These are phyloP conservation scores for Candida smagusa DNA, from an alignment of 1,139 yeast genomes.

Conservation along the genomic window DNA sequence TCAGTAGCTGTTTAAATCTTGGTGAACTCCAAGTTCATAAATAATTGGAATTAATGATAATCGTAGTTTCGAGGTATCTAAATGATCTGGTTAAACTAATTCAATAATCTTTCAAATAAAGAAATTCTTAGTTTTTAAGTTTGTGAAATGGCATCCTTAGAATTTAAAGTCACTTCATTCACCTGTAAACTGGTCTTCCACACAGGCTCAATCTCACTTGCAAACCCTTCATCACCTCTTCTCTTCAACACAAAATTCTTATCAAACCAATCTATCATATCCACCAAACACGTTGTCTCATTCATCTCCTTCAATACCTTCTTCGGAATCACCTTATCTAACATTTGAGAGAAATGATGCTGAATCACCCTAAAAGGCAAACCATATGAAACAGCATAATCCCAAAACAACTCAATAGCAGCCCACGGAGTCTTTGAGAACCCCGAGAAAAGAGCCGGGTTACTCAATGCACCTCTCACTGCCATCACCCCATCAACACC, in stretches of 20 bases:
- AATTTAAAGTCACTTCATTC: too few species aligned
- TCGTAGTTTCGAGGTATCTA: too few species aligned
- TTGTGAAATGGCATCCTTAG: too few species aligned
- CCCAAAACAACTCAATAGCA: slow-evolving; percentile 81
- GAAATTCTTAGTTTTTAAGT: too few species aligned
- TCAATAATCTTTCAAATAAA: too few species aligned
- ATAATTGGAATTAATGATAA: too few species aligned
- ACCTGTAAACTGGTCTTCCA: slow-evolving; percentile 33
- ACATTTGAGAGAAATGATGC: slow-evolving; percentile 87
- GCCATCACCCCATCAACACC: slow-evolving; percentile 95
- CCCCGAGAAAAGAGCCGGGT: slow-evolving; percentile 87
- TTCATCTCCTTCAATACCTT: slow-evolving; percentile 62
- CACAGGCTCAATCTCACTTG: slow-evolving; percentile 52
- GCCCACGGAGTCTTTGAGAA: slow-evolving; percentile 79
- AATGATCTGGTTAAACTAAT: too few species aligned
- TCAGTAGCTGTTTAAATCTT: too few species aligned
- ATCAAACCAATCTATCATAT: slow-evolving; percentile 83
- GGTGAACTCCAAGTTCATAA: too few species aligned
- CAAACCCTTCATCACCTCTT: slow-evolving; percentile 67
- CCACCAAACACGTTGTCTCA: slow-evolving; percentile 52
- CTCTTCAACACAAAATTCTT: slow-evolving; percentile 60
- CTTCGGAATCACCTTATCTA: slow-evolving; percentile 58
- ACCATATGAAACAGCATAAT: slow-evolving; percentile 74
- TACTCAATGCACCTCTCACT: slow-evolving; percentile 79
- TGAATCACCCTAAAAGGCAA: slow-evolving; percentile 80